A percentile compares a stretch with the other conserved stretches of the same genome.
These are phyloP conservation scores for Geotrichum candidum DNA, from an alignment of 1,139 yeast species.

Conservation along the genomic window DNA sequence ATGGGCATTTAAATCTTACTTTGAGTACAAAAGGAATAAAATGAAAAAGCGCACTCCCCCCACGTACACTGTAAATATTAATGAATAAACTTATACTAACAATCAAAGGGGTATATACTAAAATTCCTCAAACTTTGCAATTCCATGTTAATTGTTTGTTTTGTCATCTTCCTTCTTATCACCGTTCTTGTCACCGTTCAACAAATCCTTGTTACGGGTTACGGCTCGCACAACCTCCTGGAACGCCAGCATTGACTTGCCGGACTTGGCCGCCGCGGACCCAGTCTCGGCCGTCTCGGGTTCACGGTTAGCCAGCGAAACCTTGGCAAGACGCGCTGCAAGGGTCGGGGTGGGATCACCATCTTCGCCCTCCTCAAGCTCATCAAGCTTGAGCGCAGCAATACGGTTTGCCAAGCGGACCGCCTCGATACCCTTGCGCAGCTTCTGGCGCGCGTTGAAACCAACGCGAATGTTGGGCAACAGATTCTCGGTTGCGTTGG, in stretches of 20 bases:
- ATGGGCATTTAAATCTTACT: constrained; percentile 6
- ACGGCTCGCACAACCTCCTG: constrained; percentile 74
- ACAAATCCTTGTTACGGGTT: constrained; percentile 50
- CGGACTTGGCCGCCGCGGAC: not conserved
- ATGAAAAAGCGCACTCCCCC: not conserved
- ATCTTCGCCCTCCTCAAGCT: constrained; percentile 50
- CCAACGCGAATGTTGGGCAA: constrained; percentile 66
- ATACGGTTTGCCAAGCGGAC: constrained; percentile 72
- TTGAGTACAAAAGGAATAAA: not conserved
- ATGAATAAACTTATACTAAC: not conserved
- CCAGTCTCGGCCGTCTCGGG: constrained; percentile 20
- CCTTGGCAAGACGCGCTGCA: constrained; percentile 8
- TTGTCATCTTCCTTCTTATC: not conserved
- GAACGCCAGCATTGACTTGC: constrained; percentile 37
- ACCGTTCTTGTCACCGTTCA: constrained; percentile 1
- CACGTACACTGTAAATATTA: not conserved
- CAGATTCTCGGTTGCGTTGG: constrained; percentile 48
- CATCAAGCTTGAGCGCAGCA: constrained; percentile 50
- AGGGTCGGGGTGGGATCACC: constrained; percentile 37
- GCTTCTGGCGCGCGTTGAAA: constrained; percentile 78
- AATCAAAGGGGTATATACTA: not conserved
- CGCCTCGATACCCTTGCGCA: constrained; percentile 79
- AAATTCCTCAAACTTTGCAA: not conserved
- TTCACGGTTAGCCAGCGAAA: not conserved
- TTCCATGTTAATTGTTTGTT: not conserved